Base-by-base conservation (phyloP, 257 asterid species). In the Nicotiana benthamiana region DNA sequence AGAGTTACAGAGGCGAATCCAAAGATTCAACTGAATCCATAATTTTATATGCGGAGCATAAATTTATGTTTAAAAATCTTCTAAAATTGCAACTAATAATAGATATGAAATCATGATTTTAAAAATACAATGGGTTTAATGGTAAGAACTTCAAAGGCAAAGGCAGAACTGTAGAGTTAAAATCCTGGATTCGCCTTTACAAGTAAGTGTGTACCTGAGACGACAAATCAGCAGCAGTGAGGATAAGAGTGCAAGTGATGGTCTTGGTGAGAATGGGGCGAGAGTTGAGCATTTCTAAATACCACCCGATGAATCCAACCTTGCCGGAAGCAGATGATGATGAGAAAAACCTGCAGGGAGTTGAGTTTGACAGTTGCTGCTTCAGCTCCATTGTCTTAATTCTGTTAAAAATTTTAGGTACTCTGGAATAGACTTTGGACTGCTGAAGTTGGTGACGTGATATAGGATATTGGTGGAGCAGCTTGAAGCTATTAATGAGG, bases 221-320 rank as follows among this genome's bases (percentile, higher is more conserved):
- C 56, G 99, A 89, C 16, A 91, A 52, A 76, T 94, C 99, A 60
- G 98, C 97, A 18, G 96, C 97, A 15, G 93, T 81, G 84, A 94
- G 90, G 36, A 96, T 94, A 72, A 92, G 79, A 12, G 94, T 89
- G 75, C 95, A 83, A 48, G 99, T 93, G 77, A 88, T 67, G 88
- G 94, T 88, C 85, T 95, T 95, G 28, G 98, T 95, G 79, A 89
- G 78, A 84, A 95, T 52, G 77, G 99, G 98, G 13, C 91, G 89
- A 60, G 91, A 83, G 79, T 89, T 83, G 75, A 96, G 81, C 89
- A 84, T 67, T 75, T 83, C 80, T 89, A 96, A 57, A 82, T 94
- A 92, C 99, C 99, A 92, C 4, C 84, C 36, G 8, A 92, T 86
- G 53, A 93, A 36, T 63, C 92, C 90, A 80, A 82, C 26, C 72